Evolutionary conservation across 192 early-diverging fungal species (phyloP), one percentile per base, ranked within the genome.

Genomic region (Backusella mclennaniae): DNA sequence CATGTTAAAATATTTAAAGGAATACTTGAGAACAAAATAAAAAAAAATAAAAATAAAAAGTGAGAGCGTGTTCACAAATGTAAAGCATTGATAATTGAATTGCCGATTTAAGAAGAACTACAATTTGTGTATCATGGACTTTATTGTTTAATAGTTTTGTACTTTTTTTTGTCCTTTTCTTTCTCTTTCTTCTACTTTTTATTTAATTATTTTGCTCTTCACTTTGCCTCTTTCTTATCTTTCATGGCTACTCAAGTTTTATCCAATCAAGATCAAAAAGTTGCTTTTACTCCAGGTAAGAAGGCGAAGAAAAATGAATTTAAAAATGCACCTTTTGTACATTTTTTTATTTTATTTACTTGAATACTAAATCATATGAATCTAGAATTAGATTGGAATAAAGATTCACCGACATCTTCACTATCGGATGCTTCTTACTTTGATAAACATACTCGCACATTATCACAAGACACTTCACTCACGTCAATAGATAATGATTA

Each of bases 381-480:
- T 63, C 56, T 63, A 63, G 56, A 63, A 29, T 63, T 63, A 29
- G 56, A 63, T 29, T 63, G 56, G 56, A 29, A 63, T 29, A 63
- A 63, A 29, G 56, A 63, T 63, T 63, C 56, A 63, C 56, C 68
- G 17, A 38, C 38, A n/a, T 69, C 68, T 21, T 69, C 68, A 21
- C 5, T 69, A 69, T 35, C 35, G 12, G 68, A 69, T 4, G 21
- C 68, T 1, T 39, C 68, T 14, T 69, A 69, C 14, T 69, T 69
- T 39, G 68, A 69, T 14, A 69, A 69, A 41, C 68, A 21, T 8
- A 21, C 21, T 12, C 68, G 68, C 7, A 41, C 68, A 23, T 41
- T 69, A 39, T 69, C 68, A 21, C 35, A 69, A 21, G 68, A 69
- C 5, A 69, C 38, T 8, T 23, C 38, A 9, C 35, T 69, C 2